A percentile compares a stretch with the other conserved stretches of the same genome.
These are phyloP conservation scores for Collybia mongolica DNA, from an alignment of 768 basidiomycete genomes.

Conservation along the genomic window DNA sequence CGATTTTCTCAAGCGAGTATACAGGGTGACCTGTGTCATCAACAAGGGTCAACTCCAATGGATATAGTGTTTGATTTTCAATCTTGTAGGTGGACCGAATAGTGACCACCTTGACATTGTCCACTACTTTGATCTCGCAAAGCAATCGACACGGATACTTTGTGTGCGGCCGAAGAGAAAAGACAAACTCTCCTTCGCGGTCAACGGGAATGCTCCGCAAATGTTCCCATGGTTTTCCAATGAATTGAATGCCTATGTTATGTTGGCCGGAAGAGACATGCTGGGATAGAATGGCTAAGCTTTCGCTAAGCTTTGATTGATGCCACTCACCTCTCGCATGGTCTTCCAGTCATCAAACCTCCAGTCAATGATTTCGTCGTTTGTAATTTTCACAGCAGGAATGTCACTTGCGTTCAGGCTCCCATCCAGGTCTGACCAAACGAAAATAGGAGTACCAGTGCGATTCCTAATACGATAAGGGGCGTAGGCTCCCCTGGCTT, in stretches of 20 bases:
- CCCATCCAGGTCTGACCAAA: slow-evolving; percentile 84
- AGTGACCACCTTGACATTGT: slow-evolving; percentile 93
- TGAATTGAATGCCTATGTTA: slow-evolving; percentile 80
- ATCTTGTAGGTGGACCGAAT: slow-evolving; percentile 91
- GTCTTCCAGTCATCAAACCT: slow-evolving; percentile 96
- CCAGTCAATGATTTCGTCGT: slow-evolving; percentile 87
- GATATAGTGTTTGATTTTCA: slow-evolving; percentile 88
- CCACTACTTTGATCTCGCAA: slow-evolving; percentile 86
- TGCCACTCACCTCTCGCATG: slow-evolving; percentile 77
- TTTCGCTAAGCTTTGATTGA: neutral
- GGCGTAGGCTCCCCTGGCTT: slow-evolving; percentile 83
- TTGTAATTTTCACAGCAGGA: slow-evolving; percentile 57
- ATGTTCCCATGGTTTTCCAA: slow-evolving; percentile 87
- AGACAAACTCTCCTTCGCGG: slow-evolving; percentile 88
- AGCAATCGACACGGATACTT: slow-evolving; percentile 79
- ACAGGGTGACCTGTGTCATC: slow-evolving; percentile 83
- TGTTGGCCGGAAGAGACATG: slow-evolving; percentile 77
- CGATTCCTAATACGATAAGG: slow-evolving; percentile 92
- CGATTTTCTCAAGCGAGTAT: slow-evolving; percentile 81
- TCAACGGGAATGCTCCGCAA: slow-evolving; percentile 89
- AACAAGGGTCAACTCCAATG: slow-evolving; percentile 87
- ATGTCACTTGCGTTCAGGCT: slow-evolving; percentile 43
- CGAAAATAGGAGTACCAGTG: slow-evolving; percentile 79
- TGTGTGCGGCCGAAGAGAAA: slow-evolving; percentile 77
- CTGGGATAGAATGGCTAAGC: slow-evolving; percentile 25